These are phyloP conservation scores for Alternaria burnsii DNA, from an alignment of 2,329 filamentous ascomycete genomes.

Conservation along the genomic window DNA sequence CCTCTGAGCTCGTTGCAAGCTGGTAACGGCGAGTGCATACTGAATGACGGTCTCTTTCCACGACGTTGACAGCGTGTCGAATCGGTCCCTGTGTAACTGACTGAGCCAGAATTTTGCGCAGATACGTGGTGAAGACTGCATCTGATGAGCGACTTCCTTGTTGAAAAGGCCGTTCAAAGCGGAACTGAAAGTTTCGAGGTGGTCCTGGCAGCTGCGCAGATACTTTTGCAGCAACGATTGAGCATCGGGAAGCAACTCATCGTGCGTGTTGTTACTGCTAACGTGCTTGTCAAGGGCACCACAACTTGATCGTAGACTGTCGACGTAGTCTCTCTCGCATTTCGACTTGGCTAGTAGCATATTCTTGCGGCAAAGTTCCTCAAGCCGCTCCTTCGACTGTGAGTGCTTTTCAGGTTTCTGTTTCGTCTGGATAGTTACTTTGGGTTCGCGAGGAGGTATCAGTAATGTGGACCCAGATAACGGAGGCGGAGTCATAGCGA, in stretches of 20 bases:
- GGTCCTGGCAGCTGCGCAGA: conserved; percentile 18
- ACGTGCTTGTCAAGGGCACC: conserved; percentile 18
- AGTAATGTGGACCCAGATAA: not conserved
- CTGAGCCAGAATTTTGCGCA: conserved; percentile 37
- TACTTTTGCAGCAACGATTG: conserved; percentile 17
- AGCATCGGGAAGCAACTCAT: not conserved
- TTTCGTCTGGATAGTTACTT: not conserved
- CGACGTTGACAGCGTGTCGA: conserved; percentile 16
- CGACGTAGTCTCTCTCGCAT: conserved; percentile 34
- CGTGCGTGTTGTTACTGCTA: not conserved
- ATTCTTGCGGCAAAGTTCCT: conserved; percentile 19
- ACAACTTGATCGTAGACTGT: conserved; percentile 27
- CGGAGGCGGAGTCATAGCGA: not conserved
- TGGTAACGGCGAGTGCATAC: conserved; percentile 38
- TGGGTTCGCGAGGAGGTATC: conserved; percentile 12
- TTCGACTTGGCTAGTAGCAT: conserved; percentile 16
- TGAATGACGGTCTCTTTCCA: conserved; percentile 37
- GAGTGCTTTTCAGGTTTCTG: not conserved
- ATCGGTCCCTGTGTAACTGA: conserved; percentile 31
- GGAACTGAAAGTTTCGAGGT: conserved; percentile 17
- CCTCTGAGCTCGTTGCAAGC: conserved; percentile 42
- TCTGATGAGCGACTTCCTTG: conserved; percentile 8
- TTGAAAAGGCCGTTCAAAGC: conserved; percentile 7
- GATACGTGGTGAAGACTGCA: conserved; percentile 26
- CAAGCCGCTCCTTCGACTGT: conserved; percentile 12